Conservation (phyloP, 306 rosid species). For the Adenanthera pavonina region DNA sequence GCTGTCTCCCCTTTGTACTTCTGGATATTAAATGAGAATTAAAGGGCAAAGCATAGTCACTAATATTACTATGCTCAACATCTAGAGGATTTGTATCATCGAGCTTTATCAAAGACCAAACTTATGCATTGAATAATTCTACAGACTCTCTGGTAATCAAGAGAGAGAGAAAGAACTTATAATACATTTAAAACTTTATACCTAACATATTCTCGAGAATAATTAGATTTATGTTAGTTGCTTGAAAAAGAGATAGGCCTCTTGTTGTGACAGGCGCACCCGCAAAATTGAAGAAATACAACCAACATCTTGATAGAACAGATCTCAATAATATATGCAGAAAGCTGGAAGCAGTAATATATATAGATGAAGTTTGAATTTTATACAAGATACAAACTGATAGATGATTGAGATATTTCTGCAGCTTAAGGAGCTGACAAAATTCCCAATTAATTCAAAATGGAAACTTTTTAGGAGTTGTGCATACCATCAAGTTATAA, state of each 20-base stretch:
- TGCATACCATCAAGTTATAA: conserved; percentile 25
- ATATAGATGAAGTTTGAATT: conserved; percentile 4
- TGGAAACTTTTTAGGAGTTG: conserved; percentile 4
- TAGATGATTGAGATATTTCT: conserved; percentile 9
- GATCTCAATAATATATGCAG: conserved; percentile 31
- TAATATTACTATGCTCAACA: background rate
- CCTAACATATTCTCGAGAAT: background rate
- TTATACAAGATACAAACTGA: conserved; percentile 33
- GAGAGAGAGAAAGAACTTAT: too few species aligned
- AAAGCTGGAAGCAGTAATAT: conserved; percentile 11
- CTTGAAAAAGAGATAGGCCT: background rate
- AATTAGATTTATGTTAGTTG: background rate
- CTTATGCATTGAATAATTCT: background rate
- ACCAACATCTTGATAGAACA: conserved; percentile 21
- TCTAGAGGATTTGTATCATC: background rate
- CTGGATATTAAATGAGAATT: too few species aligned
- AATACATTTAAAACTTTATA: background rate
- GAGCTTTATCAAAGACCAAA: background rate
- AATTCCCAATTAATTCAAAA: conserved; percentile 31
- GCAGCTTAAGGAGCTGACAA: conserved; percentile 29
- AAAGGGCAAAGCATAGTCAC: background rate
- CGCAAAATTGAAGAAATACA: background rate
- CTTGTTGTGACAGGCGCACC: background rate
- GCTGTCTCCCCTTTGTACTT: too few species aligned
- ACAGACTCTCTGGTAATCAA: background rate